These are phyloP conservation scores for Entomophthora muscae DNA, from an alignment of 371 early-diverging fungal species.

Conservation along the genomic window DNA sequence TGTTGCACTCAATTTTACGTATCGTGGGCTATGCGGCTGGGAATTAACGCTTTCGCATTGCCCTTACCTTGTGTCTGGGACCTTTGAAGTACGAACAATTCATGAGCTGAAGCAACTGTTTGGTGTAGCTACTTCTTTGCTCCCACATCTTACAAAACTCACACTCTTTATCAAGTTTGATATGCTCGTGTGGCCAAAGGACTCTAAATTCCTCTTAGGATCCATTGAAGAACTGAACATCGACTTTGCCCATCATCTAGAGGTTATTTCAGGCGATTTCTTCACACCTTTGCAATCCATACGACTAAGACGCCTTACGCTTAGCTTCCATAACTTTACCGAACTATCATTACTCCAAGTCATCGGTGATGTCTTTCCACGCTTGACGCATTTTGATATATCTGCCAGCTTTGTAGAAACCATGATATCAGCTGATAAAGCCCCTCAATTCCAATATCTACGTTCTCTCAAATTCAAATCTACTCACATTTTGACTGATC, in stretches of 20 bases:
- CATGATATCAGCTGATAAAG: neutral
- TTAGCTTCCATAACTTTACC: neutral
- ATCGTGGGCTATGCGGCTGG: neutral
- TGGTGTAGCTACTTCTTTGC: neutral
- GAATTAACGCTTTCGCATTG: neutral
- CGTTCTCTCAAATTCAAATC: neutral
- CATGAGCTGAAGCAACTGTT: neutral
- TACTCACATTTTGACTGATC: neutral
- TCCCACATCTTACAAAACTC: neutral
- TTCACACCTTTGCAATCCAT: neutral
- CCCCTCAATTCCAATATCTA: neutral
- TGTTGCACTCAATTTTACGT: neutral
- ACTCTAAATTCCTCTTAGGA: neutral
- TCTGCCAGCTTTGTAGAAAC: neutral
- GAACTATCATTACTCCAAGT: neutral
- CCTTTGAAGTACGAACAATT: neutral
- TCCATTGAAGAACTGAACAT: neutral
- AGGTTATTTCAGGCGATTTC: neutral
- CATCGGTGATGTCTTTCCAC: neutral
- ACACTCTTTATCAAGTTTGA: neutral
- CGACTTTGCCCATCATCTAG: neutral
- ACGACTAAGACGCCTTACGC: neutral
- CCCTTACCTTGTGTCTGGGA: neutral
- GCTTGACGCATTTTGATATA: neutral
- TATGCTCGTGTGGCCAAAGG: neutral